Evolutionary conservation across 1,284 basidiomycete species (phyloP).

Genomic region (Trametes polyzona): DNA sequence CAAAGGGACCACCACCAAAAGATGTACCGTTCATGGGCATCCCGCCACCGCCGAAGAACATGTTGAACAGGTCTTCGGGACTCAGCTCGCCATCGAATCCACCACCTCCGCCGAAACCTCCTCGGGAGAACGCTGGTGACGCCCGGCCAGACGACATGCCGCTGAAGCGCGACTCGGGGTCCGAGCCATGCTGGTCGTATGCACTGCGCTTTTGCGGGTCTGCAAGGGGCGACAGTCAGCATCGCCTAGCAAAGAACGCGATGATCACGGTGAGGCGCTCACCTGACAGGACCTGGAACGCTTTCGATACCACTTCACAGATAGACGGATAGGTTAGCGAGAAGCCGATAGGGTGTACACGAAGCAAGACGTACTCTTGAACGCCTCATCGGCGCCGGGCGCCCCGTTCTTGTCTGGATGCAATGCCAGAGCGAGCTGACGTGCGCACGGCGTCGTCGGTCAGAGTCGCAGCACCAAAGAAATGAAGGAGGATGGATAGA

Average conservation of each 20-base stretch:
- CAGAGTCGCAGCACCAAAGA: conserved; percentile 1
- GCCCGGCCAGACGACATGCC: conserved; percentile 64
- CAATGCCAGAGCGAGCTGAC: conserved; percentile 85
- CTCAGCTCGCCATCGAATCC: conserved; percentile 86
- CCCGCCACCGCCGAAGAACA: conserved; percentile 89
- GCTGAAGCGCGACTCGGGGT: conserved; percentile 81
- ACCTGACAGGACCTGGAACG: conserved; percentile 93
- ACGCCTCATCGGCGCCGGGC: conserved; percentile 98
- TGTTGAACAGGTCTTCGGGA: conserved; percentile 97
- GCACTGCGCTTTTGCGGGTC: conserved; percentile 92
- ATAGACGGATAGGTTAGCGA: conserved; percentile 1
- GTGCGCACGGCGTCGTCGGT: background rate
- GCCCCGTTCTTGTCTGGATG: conserved; percentile 99
- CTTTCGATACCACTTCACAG: conserved; percentile 91
- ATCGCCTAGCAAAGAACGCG: conserved; percentile 3
- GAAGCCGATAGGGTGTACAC: background rate
- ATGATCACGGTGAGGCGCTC: conserved; percentile 18
- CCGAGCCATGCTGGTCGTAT: conserved; percentile 85
- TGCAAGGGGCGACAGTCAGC: background rate
- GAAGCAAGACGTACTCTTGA: conserved; percentile 72
- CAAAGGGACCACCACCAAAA: conserved; percentile 50
- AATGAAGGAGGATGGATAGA: conserved; percentile 13
- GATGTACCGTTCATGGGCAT: conserved; percentile 45
- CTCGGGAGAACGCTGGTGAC: conserved; percentile 54
- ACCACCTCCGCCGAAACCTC: conserved; percentile 51